Evolutionary conservation across 306 rosid genomes (phyloP).

Genomic region (Lablab purpureus): DNA sequence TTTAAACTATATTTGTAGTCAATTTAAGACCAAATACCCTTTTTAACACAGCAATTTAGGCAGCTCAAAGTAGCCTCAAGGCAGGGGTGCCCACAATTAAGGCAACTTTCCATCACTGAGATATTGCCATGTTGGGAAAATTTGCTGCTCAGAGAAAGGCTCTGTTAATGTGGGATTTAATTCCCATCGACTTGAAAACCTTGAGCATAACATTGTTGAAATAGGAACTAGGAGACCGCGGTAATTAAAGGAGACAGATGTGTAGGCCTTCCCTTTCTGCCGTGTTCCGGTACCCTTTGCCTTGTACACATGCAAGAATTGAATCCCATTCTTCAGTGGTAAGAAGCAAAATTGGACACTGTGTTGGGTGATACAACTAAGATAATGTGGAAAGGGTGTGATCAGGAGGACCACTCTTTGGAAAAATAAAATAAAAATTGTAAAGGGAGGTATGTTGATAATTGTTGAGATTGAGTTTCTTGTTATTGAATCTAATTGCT

Average conservation of each 20-base stretch:
- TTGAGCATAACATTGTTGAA: background rate
- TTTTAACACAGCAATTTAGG: background rate
- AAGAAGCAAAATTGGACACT: background rate
- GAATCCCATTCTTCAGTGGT: background rate
- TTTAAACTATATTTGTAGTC: too few relatives aligned
- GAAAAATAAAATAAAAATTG: background rate
- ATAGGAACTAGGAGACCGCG: background rate
- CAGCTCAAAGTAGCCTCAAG: background rate
- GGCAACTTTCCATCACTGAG: background rate
- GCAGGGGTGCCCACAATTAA: too few relatives aligned
- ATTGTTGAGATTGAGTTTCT: constrained; percentile 14
- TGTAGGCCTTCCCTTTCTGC: background rate
- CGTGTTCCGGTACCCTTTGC: background rate
- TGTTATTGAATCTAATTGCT: background rate
- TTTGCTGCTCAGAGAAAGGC: background rate
- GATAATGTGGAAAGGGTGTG: background rate
- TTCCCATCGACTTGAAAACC: background rate
- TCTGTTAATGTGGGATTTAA: background rate
- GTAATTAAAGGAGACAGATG: background rate
- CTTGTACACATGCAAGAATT: background rate
- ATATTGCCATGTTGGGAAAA: background rate
- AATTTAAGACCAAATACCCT: background rate
- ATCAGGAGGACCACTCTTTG: background rate
- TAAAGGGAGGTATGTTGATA: background rate
- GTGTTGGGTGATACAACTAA: background rate